Evolutionary conservation across 106 monocot species (phyloP), one percentile per base, ranked within the genome.

Genomic region (Cymbidium sinense): DNA sequence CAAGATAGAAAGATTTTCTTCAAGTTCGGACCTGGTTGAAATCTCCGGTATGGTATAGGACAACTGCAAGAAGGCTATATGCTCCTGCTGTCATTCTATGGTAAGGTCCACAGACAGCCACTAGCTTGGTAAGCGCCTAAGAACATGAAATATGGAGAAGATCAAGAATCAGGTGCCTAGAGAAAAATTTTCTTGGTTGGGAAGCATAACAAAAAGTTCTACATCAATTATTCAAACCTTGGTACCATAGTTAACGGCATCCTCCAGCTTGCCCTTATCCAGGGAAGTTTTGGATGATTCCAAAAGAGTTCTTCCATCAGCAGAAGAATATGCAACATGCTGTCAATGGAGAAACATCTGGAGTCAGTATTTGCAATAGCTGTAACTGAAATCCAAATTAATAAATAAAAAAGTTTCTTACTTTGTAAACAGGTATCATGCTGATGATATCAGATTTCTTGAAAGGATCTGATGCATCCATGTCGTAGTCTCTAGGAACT

Each of bases 81-180:
- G 96, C 96, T 61, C 96, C 96, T 30, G 96, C 96, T 50, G 96
- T 93, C 96, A 96, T 96, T 82, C 96, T 80, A 82, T 96, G 93
- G 75, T 96, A 96, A 77, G 96, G 93, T 61, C 96, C 96, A 81
- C 96, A 96, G 28, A 96, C 96, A 31, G 96, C 93, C 54, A 96
- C 89, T 76, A 96, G 93, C 78, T 93, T 96, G 76, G 96, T 39
- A 43, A 96, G 91, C 61, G 96, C 96, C 96, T 96, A 58, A 70
- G 74, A 64, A 70, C 31, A 33, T 35, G 39, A 11, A 39, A 39
- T 21, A 72, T 72, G 37, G 37, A 72, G 7, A 35, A 39, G 39
- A 72, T 36, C 21, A 21, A 72, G 7, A 35, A 21, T 39, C 5
- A 20, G 18, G 21, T 39, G 2, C 37, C 21, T 6, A 39, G 37